Conservation (phyloP, 768 basidiomycete genomes). For the Polyporus arcularius region DNA sequence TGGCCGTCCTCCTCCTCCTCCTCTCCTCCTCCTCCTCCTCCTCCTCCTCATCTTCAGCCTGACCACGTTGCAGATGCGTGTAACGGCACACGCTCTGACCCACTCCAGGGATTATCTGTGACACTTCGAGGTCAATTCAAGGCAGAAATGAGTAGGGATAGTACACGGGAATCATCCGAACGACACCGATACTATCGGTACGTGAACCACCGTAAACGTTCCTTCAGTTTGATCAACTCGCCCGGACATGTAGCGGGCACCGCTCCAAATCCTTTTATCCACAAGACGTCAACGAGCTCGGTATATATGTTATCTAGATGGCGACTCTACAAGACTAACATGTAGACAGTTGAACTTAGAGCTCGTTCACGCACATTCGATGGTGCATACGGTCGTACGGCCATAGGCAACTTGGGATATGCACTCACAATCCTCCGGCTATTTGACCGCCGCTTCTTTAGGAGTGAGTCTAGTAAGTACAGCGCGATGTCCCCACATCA, state of each 20-base stretch:
- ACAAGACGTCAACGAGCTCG: conserved; percentile 35
- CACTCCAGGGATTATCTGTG: too few relatives aligned
- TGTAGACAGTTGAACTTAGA: conserved; percentile 58
- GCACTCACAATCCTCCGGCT: conserved; percentile 73
- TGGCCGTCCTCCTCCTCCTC: too few relatives aligned
- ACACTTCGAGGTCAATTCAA: too few relatives aligned
- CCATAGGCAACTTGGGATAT: conserved; percentile 73
- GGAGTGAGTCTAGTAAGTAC: conserved; percentile 49
- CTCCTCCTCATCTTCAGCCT: too few relatives aligned
- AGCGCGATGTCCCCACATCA: not conserved
- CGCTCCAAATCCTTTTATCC: conserved; percentile 35
- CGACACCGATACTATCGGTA: conserved; percentile 1
- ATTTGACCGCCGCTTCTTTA: conserved; percentile 75
- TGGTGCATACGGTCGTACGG: conserved; percentile 78
- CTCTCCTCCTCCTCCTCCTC: too few relatives aligned
- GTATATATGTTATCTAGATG: conserved; percentile 3
- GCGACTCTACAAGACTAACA: not conserved
- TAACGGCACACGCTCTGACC: too few relatives aligned
- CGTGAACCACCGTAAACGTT: not conserved
- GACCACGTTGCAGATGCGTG: too few relatives aligned
- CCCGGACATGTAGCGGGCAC: conserved; percentile 29
- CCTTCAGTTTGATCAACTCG: not conserved
- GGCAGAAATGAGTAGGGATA: too few relatives aligned
- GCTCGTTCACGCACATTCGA: conserved; percentile 83
- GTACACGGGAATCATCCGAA: not conserved